Base-by-base conservation (phyloP, 2,329 filamentous ascomycete species). In the Exophiala viscosa region DNA sequence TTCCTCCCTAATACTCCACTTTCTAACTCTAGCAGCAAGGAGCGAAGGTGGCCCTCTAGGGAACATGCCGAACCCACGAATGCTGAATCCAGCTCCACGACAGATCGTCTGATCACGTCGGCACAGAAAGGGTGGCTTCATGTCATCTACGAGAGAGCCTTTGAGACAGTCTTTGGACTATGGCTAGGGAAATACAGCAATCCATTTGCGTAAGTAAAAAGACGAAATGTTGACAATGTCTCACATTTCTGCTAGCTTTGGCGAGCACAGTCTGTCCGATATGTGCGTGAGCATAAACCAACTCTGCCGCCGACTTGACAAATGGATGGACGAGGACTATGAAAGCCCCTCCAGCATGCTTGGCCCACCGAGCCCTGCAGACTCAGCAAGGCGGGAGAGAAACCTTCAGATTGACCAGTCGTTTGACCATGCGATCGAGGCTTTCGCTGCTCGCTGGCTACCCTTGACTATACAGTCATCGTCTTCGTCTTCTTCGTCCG, bases 141-240 rank as follows among this genome's bases (percentile, higher is more conserved):
- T 34, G 54, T 45, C 1, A 64, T 73, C 14, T 73, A 72, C 50
- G 57, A 62, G 15, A 57, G 62, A 35, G 67, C 66, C 0, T 74
- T 73, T 33, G 70, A 73, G 44, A 64, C 67, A 2, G 64, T 73
- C 0, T 73, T 74, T 57, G 71, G 71, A 1, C 73, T 69, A 0
- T 73, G 70, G 70, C 67, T 74, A 60, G 70, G 72, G 0, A 67
- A 66, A 53, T 68, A 73, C 45, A 69, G 71, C 49, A 72, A 70
- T 53, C 72, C 72, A 11, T 74, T 74, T 42, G 54, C 69, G 70
- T 74, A 60, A 15, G 70, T 61, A 33, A 34, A 8, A 5, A 14
- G 31, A 20, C 20, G 11, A 18, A 11, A 11, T 10, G 11, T 15
- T 14, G 18, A 6, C 17, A 17, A 28, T 13, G 5, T 14, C 20